These are phyloP conservation scores for Starmerella scarabaei DNA, from an alignment of 805 yeast species.

Conservation along the genomic window DNA sequence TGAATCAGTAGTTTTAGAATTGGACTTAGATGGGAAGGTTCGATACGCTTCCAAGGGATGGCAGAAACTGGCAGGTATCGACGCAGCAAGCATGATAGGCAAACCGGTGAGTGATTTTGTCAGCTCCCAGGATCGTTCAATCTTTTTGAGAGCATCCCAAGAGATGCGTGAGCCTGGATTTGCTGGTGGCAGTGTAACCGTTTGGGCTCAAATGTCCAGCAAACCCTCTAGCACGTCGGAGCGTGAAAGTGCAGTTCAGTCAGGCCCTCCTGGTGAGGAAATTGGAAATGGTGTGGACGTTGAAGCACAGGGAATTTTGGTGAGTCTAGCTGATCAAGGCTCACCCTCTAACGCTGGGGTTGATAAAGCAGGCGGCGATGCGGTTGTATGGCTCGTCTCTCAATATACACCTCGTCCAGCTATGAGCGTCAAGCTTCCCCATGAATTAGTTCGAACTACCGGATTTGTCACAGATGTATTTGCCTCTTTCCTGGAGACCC, in stretches of 20 bases:
- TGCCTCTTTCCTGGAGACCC: conserved; percentile 52
- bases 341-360: conserved; percentile 29
- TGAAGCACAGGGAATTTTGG: conserved; percentile 88
- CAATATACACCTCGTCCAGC: conserved; percentile 55
- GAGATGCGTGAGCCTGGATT: conserved; percentile 23
- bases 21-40: conserved; percentile 69
- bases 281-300: conserved; percentile 1
- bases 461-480: conserved; percentile 87
- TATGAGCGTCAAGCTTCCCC: conserved; percentile 43
- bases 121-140: conserved; percentile 21
- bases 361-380: conserved; percentile 2
- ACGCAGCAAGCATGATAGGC: conserved; percentile 16
- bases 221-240: conserved; percentile 3
- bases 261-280: neutral
- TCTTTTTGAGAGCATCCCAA: conserved; percentile 26
- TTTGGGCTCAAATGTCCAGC: conserved; percentile 12
- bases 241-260: conserved; percentile 9
- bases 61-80: conserved; percentile 45
- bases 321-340: conserved; percentile 36
- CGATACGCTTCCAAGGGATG: conserved; percentile 63
- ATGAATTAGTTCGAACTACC: conserved; percentile 46
- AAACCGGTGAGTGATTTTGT: conserved; percentile 20
- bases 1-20: conserved; percentile 52
- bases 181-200: conserved; percentile 17
- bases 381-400: conserved; percentile 67